Percentiles rank a stretch among this genome's conserved stretches.
Evolutionary conservation across 2,329 filamentous ascomycete genomes (phyloP).

Genomic region (Furcasterigmium furcatum): DNA sequence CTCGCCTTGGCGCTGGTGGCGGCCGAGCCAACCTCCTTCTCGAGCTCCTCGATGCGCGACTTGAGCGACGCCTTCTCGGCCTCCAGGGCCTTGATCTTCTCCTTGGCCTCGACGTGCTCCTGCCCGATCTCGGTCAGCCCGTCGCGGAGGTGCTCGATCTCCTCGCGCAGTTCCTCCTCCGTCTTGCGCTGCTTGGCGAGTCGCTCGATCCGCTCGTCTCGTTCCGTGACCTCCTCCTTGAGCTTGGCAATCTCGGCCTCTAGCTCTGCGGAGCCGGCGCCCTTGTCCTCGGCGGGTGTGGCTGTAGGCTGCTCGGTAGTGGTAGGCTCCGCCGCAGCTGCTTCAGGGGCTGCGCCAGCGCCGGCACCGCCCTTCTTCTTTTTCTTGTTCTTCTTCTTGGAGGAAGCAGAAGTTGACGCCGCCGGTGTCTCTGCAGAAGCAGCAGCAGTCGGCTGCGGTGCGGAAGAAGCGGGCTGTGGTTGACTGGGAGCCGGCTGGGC

Average conservation of each 20-base stretch:
- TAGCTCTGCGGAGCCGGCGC: constrained; percentile 32
- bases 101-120: constrained; percentile 80
- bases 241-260: constrained; percentile 47
- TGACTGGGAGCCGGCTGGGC: constrained; percentile 12
- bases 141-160: constrained; percentile 80
- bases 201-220: constrained; percentile 69
- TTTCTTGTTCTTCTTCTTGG: constrained; percentile 73
- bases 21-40: constrained; percentile 60
- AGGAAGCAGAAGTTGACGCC: constrained; percentile 12
- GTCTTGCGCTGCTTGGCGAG: constrained; percentile 68
- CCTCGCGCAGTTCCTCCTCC: constrained; percentile 77
- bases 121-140: constrained; percentile 76
- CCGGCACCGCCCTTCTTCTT: constrained; percentile 74
- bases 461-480: constrained; percentile 14
- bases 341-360: constrained; percentile 28
- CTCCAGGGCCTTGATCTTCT: constrained; percentile 68
- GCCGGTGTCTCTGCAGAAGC: constrained; percentile 20
- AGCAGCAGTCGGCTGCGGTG: constrained; percentile 17
- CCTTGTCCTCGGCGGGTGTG: constrained; percentile 17
- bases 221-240: constrained; percentile 54
- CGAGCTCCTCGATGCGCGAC: constrained; percentile 61
- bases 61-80: constrained; percentile 66
- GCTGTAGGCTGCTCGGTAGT: constrained; percentile 30
- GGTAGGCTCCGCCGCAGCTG: constrained; percentile 26
- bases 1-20: constrained; percentile 36